Evolutionary conservation across 169 alveolate genomes (phyloP).

Genomic region (Eimeria praecox): DNA sequence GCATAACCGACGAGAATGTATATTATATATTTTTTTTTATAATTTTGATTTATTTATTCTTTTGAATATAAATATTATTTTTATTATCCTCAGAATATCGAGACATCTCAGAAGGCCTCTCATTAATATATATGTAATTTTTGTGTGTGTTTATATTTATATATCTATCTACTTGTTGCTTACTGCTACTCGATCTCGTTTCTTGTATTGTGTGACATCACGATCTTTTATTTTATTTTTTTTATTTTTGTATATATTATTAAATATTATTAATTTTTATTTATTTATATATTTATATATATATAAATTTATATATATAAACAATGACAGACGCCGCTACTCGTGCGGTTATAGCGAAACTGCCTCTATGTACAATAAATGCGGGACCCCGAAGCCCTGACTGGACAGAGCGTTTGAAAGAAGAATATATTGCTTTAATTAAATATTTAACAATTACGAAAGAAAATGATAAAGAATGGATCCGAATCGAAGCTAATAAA

Average conservation of each 20-base stretch:
- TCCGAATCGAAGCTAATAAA: conserved; percentile 94
- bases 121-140: too few relatives aligned
- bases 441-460: conserved; percentile 93
- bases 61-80: background rate
- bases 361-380: conserved; percentile 93
- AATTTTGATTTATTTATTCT: too few relatives aligned
- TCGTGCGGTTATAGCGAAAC: conserved; percentile 38
- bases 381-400: conserved; percentile 96
- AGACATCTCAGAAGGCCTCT: too few relatives aligned
- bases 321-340: conserved; percentile 39
- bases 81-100: background rate
- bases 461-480: conserved; percentile 97
- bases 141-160: background rate
- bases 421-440: conserved; percentile 95
- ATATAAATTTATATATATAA: background rate
- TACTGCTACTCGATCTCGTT: background rate
- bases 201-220: background rate
- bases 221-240: too few relatives aligned
- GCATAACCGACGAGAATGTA: background rate
- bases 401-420: conserved; percentile 94
- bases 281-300: background rate
- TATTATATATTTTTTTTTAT: background rate
- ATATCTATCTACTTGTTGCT: background rate
- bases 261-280: background rate
- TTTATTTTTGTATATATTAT: background rate